Percentiles rank a stretch among this genome's conserved stretches.
Conservation (phyloP, 108 stramenopile species). For the Mediolabrus comicus region DNA sequence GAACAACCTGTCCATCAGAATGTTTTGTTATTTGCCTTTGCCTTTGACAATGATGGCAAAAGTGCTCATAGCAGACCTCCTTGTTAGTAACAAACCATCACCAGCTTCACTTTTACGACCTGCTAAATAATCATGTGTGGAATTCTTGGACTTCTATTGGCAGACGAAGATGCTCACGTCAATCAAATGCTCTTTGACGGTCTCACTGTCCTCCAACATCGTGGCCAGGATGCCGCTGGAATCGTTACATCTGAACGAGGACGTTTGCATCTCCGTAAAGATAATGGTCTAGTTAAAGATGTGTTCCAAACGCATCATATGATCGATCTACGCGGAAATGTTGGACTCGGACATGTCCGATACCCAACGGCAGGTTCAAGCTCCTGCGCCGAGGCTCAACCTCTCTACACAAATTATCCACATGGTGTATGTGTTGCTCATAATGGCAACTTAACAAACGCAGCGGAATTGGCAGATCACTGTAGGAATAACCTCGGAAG, state of each 20-base stretch:
- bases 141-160: constrained; percentile 85
- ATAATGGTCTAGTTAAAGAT: constrained; percentile 96
- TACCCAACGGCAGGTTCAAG: constrained; percentile 96
- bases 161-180: constrained; percentile 81
- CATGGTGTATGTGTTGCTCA: constrained; percentile 97
- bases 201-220: constrained; percentile 98
- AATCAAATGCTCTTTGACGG: constrained; percentile 97
- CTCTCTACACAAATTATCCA: constrained; percentile 98
- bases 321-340: constrained; percentile 86
- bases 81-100: background rate
- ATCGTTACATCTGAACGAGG: constrained; percentile 87
- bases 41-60: background rate
- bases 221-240: constrained; percentile 99
- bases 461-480: constrained; percentile 63
- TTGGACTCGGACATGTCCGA: constrained; percentile 95
- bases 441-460: constrained; percentile 98
- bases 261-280: constrained; percentile 92
- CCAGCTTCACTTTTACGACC: background rate
- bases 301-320: constrained; percentile 97
- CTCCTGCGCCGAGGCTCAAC: constrained; percentile 92
- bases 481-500: constrained; percentile 54
- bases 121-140: constrained; percentile 76
- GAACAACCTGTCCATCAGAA: no score
- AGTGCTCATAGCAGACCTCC: background rate
- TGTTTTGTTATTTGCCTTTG: background rate